Base-by-base conservation (phyloP, 129 eudicot genomes). In the Pittosporum tobira region DNA sequence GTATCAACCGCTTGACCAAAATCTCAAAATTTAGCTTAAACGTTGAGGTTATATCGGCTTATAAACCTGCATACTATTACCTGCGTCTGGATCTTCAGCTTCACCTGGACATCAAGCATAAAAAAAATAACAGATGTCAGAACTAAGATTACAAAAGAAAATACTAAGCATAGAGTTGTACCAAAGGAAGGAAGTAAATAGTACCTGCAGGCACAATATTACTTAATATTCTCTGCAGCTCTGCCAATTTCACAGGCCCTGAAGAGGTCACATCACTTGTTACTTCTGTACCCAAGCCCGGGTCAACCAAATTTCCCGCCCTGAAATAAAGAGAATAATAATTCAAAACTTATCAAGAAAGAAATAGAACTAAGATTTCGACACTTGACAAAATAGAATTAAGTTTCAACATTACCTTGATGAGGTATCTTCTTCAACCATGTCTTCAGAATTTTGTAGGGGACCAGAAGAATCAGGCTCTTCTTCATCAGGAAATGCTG, bases 231-330 rank as follows among this genome's bases (percentile, higher is more conserved):
- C 96, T 77, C 54, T 91, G 99, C 48, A 91, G 79, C 77, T 91
- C 99, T 13, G 83, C 68, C 78, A 91, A 65, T 72, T 87, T 87
- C 55, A 91, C 96, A n/a, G 94, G 96, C 46, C 99, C 99, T 7
- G 98, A 80, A 62, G 98, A 91, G 27, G 94, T 83, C 20, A 87
- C 94, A 28, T 87, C 94, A 81, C 99, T 84, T 25, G 68, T 74
- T 49, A 75, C 82, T 79, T 83, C 99, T 18, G 83, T 73, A 56
- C 88, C 88, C 67, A 76, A 75, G 71, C 99, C 77, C 51, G 94
- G 62, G 45, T 90, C 88, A 26, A 79, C 87, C 76, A 91, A 72
- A 84, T 87, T 78, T 64, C 96, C 96, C 70, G 91, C 96, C 84
- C 99, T 91, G 75, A 29, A 46, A 63, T 55, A 42, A 61, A 19